Evolutionary conservation across 2,329 filamentous ascomycete species (phyloP).

Genomic region (Gnomoniopsis sp.): DNA sequence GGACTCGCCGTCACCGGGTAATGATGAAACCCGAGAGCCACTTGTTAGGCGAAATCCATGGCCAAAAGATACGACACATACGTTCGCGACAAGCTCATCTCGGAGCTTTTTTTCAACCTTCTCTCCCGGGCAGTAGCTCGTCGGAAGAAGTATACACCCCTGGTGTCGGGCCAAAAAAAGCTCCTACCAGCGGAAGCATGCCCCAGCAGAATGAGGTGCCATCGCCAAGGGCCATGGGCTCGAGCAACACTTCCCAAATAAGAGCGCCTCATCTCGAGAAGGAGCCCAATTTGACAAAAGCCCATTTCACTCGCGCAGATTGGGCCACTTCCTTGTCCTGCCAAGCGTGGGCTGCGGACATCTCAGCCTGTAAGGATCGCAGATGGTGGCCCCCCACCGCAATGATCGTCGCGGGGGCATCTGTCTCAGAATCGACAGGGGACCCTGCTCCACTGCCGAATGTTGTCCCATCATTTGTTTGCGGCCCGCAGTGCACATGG

Average conservation of each 20-base stretch:
- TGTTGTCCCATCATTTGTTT: neutral
- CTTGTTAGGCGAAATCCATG: neutral
- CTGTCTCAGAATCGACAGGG: slow-evolving; percentile 9
- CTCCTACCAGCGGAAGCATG: neutral
- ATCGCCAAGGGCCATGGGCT: neutral
- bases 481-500: neutral
- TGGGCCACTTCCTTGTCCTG: neutral
- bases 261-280: slow-evolving; percentile 4
- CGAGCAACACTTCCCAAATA: neutral
- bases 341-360: neutral
- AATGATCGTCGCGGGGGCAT: slow-evolving; percentile 4
- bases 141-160: neutral
- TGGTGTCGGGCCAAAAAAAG: neutral
- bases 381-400: neutral
- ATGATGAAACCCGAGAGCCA: neutral
- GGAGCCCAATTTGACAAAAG: neutral
- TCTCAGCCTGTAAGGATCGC: neutral
- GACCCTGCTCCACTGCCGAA: slow-evolving; percentile 1
- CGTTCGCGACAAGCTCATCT: neutral
- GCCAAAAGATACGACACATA: neutral
- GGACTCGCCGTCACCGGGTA: neutral
- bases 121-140: neutral
- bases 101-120: neutral
- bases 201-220: neutral
- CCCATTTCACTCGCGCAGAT: neutral